These are phyloP conservation scores for Daldinia loculata DNA, from an alignment of 495 filamentous ascomycete genomes.

Conservation along the genomic window DNA sequence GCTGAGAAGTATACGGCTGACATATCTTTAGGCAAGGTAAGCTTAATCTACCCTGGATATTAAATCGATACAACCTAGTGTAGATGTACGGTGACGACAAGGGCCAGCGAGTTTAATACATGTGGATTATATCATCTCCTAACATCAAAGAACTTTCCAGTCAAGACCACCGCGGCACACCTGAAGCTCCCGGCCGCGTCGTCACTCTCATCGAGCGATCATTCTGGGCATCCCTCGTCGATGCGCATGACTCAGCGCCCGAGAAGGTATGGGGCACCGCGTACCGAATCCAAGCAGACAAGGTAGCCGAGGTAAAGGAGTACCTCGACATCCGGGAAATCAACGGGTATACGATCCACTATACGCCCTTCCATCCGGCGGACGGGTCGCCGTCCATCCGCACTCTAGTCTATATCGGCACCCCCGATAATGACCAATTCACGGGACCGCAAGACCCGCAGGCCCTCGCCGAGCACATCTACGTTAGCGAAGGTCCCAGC, in stretches of 20 bases:
- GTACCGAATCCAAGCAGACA: constrained; percentile 80
- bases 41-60: constrained; percentile 10
- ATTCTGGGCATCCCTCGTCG: constrained; percentile 81
- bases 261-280: constrained; percentile 88
- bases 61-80: not conserved
- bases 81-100: not conserved
- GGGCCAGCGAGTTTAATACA: not conserved
- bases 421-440: constrained; percentile 94
- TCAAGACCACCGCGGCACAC: constrained; percentile 95
- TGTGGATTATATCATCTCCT: not conserved
- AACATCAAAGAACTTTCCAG: constrained; percentile 51
- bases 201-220: constrained; percentile 87
- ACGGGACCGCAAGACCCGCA: constrained; percentile 82
- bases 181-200: constrained; percentile 84
- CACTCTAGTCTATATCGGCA: constrained; percentile 91
- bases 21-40: constrained; percentile 64
- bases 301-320: constrained; percentile 81
- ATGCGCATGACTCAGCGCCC: constrained; percentile 67
- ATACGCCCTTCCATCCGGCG: constrained; percentile 79
- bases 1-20: constrained; percentile 34
- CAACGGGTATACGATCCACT: constrained; percentile 92
- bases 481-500: constrained; percentile 78
- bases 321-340: constrained; percentile 98
- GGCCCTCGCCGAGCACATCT: constrained; percentile 84
- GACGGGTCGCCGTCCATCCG: constrained; percentile 53